Evolutionary conservation across 441 rosid genomes (phyloP), one percentile per base, ranked within the genome.

Genomic region (Erodium chrysanthum): DNA sequence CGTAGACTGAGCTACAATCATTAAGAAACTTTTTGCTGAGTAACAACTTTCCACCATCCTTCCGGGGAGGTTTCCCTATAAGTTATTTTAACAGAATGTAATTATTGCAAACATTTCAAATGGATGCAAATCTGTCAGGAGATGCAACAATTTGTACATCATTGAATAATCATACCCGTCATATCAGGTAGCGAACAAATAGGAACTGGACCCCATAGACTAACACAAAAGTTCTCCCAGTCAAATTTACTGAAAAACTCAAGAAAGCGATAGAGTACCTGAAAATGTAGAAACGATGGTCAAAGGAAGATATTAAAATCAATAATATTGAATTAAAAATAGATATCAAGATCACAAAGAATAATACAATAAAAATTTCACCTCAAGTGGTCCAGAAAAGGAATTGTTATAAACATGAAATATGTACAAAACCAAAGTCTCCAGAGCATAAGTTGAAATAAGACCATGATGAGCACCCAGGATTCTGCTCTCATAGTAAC

Each of bases 401-500:
- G 75, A 72, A 67, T 67, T 67, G 35, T 67, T 33, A 61, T 40
- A 72, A 48, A 67, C 75, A 62, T 72, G 75, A 23, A 72, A 67
- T 72, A 72, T 72, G 71, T 72, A 72, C 67, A 72, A 63, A 46
- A 72, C 75, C 64, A 72, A 67, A 21, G 75, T 72, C 70, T 72
- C 75, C 71, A 72, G 62, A 22, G 75, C 71, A 67, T 72, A 72
- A 66, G 75, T 72, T 17, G 75, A 72, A 63, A 72, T 67, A 33
- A 72, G 68, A 21, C 75, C 70, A 62, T 67, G 71, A 61, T 67
- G 71, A 66, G 71, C 70, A 61, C 75, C 75, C 71, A 67, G 25
- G 63, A 62, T 62, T 15, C 64, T 25, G n/a, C 71, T 72, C 54
- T 72, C 75, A 72, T 72, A 72, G 64, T 72, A 72, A 68, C 75